Evolutionary conservation across 164 flowering plant genomes (phyloP).

Genomic region (Kingdonia uniflora): DNA sequence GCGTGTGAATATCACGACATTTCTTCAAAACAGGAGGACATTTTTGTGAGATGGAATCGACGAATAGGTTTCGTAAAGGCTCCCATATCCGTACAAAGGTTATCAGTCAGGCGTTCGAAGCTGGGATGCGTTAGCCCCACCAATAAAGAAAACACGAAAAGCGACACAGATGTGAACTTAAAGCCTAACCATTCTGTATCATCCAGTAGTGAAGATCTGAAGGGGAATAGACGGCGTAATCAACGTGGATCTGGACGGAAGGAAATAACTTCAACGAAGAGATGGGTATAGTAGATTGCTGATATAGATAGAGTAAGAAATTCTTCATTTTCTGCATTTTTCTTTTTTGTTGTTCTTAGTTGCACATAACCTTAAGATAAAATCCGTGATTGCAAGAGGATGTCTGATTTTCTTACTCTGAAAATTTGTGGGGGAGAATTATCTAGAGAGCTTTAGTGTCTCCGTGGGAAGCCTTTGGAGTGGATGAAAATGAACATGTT

Average conservation of each 20-base stretch:
- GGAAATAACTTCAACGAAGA: constrained; percentile 26
- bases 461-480: neutral
- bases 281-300: constrained; percentile 41
- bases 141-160: constrained; percentile 34
- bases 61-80: constrained; percentile 18
- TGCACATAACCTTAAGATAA: neutral
- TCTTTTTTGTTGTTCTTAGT: neutral
- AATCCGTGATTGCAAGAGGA: neutral
- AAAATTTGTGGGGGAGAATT: neutral
- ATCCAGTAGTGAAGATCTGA: constrained; percentile 20
- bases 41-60: constrained; percentile 12
- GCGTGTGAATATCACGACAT: constrained; percentile 4
- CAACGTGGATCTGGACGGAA: constrained; percentile 22
- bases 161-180: constrained; percentile 9
- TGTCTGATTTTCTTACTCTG: neutral
- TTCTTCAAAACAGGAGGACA: constrained; percentile 12
- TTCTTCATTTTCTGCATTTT: neutral
- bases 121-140: constrained; percentile 31
- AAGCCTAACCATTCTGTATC: constrained; percentile 26
- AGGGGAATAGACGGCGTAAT: constrained; percentile 28
- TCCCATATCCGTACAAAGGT: constrained; percentile 11
- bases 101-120: constrained; percentile 7
- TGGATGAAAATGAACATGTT: neutral
- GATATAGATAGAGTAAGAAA: neutral
- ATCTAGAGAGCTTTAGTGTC: neutral